Evolutionary conservation across 352 stramenopile genomes (phyloP), one percentile per base, ranked within the genome.

Genomic region (Phytopythium litorale): DNA sequence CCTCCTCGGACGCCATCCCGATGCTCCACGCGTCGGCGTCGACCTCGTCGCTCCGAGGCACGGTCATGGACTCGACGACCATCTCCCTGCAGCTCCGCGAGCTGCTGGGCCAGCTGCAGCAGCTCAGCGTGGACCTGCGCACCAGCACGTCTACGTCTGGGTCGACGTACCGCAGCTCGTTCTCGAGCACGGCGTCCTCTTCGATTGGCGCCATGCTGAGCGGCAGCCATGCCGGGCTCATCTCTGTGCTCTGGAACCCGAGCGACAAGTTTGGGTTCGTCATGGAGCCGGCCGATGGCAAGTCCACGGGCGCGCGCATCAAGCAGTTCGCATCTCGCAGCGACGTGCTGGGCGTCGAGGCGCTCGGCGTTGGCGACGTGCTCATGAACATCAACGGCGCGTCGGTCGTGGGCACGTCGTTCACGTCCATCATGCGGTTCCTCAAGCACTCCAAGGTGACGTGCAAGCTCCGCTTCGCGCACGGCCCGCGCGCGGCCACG

Each of bases 381-480:
- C 75, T 94, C 33, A 64, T 88, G 38, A 85, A 82, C 63, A 90
- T 94, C 62, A 94, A 92, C 64, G 85, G 79, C 71, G 74, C 80
- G 21, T 72, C 72, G 0, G 85, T 92, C 19, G 67, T 65, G 5
- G 72, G 60, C 23, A 75, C 82, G 53, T 75, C 78, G 28, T 87
- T 84, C 60, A 60, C 79, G 46, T 85, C 81, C 32, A 88, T 94
- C 66, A 83, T 76, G 58, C 79, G 81, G 33, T 92, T 92, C 61
- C 64, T 94, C 38, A 94, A 94, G 67, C 81, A 84, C 71, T 77
- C 75, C 46, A 92, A 91, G 57, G 76, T 75, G 11, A 88, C 76
- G 52, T 94, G 82, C 71, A 94, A 84, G 58, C 70, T 94, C 45
- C 78, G 72, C 32, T 94, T 92, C 19, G 74, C 65, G 16, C 81